Percentiles rank a stretch among this genome's conserved stretches.
phyloP scores from a whole-genome alignment of 2,329 filamentous ascomycete species.

The Pseudogymnoascus sp. region DNA sequence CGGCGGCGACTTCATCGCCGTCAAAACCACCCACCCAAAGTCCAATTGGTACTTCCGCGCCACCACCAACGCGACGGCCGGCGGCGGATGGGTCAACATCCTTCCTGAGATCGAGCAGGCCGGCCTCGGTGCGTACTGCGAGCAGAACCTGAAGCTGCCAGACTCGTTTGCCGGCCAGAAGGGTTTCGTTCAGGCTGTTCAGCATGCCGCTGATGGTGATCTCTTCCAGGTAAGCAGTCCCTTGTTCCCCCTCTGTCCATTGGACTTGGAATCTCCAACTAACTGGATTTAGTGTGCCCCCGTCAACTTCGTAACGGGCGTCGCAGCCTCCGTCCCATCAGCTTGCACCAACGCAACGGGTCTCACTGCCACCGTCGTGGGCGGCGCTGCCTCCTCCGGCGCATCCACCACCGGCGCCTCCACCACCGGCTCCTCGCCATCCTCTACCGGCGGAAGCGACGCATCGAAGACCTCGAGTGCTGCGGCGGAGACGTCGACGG shows the following conservation, averaged over 20 bases:
- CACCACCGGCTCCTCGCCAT: neutral
- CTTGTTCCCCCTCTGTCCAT: neutral
- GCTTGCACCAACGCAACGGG: constrained; percentile 35
- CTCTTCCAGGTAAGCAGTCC: constrained; percentile 44
- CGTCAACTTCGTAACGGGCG: constrained; percentile 47
- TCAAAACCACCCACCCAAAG: constrained; percentile 43
- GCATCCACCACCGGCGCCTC: neutral
- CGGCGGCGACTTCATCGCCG: constrained; percentile 45
- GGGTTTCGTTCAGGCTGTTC: constrained; percentile 46
- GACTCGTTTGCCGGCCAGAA: constrained; percentile 44
- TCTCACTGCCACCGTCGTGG: constrained; percentile 19
- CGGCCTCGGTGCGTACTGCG: constrained; percentile 47
- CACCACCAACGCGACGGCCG: constrained; percentile 42
- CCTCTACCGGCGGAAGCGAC: neutral
- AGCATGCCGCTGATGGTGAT: constrained; percentile 45
- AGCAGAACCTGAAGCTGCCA: constrained; percentile 41
- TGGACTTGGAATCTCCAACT: neutral
- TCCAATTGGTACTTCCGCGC: constrained; percentile 50
- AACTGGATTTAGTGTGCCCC: constrained; percentile 40
- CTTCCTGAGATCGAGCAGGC: constrained; percentile 47
- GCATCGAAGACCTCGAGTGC: neutral
- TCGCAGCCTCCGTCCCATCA: constrained; percentile 21
- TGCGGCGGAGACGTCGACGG: neutral
- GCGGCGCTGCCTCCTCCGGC: neutral
- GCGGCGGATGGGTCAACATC: constrained; percentile 44